Base-by-base conservation (phyloP, 176 grass and related monocot genomes). In the Raddia distichophylla region DNA sequence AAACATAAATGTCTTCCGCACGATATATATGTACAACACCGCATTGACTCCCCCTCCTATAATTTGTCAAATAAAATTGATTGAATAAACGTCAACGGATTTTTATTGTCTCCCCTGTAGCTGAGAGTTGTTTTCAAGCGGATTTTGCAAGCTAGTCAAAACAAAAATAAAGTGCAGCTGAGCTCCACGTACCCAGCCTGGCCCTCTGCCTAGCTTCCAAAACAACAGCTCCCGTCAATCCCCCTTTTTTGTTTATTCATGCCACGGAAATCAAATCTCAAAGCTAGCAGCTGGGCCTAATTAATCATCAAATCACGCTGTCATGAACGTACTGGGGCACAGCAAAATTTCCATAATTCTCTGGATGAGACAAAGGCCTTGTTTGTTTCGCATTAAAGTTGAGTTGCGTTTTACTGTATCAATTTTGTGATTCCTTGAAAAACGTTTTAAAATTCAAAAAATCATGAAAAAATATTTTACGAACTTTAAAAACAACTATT, bases 11-110 rank as follows among this genome's bases (percentile, higher is more conserved):
- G 71, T 56, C 60, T 35, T 83, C n/a, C 63, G n/a, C 74, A 65
- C 55, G 47, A 33, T 46, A 64, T 46, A 64, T 37, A 69, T 46
- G 71, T 37, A 69, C 84, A 52, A 5, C 69, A 64, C 8, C 48
- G 13, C 81, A 66, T 83, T 83, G 59, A 83, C 45, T 18, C 32
- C 16, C 20, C 5, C 35, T 33, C 64, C 8, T 27, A 66, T 66
- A 45, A 75, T n/a, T 75, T 67, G 76, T 61, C 77, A 86, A 75
- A 75, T 37, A 74, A 64, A 69, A 69, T 69, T 8, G 78, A 49
- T n/a, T 15, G 43, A 5, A 32, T 14, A 52, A 56, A 27, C 6
- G 37, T 71, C 32, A 72, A 71, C 2, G 17, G 11, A 19, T 27
- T 33, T 77, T 40, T 15, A 47, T 46, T 42, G 4, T 7, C 22